Evolutionary conservation across 345 rosid species (phyloP), one percentile per base, ranked within the genome.

Genomic region (Triadica sebifera): DNA sequence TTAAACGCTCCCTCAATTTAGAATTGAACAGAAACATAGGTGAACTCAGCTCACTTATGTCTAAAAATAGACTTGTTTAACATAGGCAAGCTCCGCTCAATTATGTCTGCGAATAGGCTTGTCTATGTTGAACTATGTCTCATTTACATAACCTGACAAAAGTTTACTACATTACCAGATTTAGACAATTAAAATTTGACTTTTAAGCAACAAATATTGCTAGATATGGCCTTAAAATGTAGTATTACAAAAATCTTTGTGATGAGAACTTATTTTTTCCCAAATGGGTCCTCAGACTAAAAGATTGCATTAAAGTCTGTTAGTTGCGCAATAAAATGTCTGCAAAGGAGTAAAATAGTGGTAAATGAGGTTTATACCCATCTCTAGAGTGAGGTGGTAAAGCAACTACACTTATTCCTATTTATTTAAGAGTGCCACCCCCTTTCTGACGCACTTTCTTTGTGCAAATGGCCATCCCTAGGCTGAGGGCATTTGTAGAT

Each of bases 231-330:
- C 39, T 12, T 0, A 11, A 29, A 60, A 10, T 29, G 17, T 25
- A 29, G 64, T 25, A 60, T 29, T 29, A 15, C 13, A 12, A 60
- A 25, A 60, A 29, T 25, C 17, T 25, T 2, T 11, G 64, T 12
- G 12, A 60, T 25, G 12, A 13, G 37, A 60, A 13, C 19, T 60
- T 11, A 60, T 13, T 57, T 60, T 3, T 24, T 12, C 12, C 12
- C 16, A 52, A n/a, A n/a, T 52, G 19, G 0, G 19, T 52, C 56
- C 3, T 24, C 65, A 73, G 76, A 39, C 74, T 59, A 74, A 74
- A 81, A 66, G 49, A 60, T 60, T 29, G 34, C 34, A 75, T 57
- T 9, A 50, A 17, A 24, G 56, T 17, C 12, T 65, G 24, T 41
- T 59, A 8, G 5, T n/a, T 45, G 12, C n/a, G 64, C 59, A 70